Conservation (phyloP, 2,329 filamentous ascomycete genomes). For the Ascochyta rabiei region DNA sequence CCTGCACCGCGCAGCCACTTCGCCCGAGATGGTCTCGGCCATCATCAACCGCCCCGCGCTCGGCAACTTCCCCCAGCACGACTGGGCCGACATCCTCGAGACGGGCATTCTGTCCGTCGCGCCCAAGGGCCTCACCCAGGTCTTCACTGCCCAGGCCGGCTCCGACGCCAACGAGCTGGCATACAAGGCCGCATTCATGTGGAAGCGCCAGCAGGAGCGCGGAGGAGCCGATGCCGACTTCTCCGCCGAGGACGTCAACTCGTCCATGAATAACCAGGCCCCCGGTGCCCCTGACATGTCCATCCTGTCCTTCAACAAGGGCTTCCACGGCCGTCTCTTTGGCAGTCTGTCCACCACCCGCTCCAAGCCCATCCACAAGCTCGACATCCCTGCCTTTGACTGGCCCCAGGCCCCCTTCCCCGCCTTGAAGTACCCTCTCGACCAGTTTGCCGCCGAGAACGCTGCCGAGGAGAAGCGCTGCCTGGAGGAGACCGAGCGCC, state of each 20-base stretch:
- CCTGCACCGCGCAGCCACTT: slow-evolving; percentile 71
- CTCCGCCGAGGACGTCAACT: slow-evolving; percentile 74
- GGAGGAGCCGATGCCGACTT: slow-evolving; percentile 80
- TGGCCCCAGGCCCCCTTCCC: slow-evolving; percentile 94
- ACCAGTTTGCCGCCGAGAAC: slow-evolving; percentile 80
- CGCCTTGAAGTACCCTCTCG: slow-evolving; percentile 82
- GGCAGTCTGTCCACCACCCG: slow-evolving; percentile 86
- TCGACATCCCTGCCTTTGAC: slow-evolving; percentile 93
- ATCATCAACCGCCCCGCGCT: slow-evolving; percentile 89
- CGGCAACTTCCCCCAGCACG: slow-evolving; percentile 86
- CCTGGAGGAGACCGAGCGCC: slow-evolving; percentile 79
- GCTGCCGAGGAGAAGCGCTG: slow-evolving; percentile 79
- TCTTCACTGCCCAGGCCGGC: slow-evolving; percentile 88
- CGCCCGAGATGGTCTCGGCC: slow-evolving; percentile 77
- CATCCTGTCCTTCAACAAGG: slow-evolving; percentile 86
- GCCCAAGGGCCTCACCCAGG: slow-evolving; percentile 82
- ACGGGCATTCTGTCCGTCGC: slow-evolving; percentile 81
- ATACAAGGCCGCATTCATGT: slow-evolving; percentile 97
- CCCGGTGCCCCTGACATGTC: slow-evolving; percentile 81
- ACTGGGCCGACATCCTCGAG: slow-evolving; percentile 81
- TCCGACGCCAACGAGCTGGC: slow-evolving; percentile 94
- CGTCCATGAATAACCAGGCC: slow-evolving; percentile 79
- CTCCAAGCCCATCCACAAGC: slow-evolving; percentile 92
- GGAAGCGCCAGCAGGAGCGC: slow-evolving; percentile 79
- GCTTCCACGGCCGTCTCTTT: slow-evolving; percentile 90